Evolutionary conservation across 768 basidiomycete species (phyloP).

Genomic region (Astraeus odoratus): DNA sequence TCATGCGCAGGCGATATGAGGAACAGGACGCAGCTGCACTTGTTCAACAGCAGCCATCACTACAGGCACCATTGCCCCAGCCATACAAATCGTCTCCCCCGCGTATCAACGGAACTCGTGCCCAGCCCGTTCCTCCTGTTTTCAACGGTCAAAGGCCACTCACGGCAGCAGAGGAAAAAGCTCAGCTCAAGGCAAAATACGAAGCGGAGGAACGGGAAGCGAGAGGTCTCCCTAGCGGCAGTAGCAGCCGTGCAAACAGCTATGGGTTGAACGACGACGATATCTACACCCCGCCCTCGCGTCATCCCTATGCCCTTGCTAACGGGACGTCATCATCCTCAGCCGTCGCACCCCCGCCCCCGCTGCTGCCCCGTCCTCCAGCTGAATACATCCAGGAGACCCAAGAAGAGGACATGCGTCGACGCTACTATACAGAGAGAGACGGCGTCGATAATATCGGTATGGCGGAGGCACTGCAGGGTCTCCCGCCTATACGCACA

Average conservation of each 20-base stretch:
- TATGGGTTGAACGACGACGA: neutral
- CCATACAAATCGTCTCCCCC: constrained; percentile 17
- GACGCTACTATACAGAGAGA: constrained; percentile 36
- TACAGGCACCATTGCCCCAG: neutral
- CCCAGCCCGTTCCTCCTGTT: constrained; percentile 25
- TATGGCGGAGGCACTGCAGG: constrained; percentile 28
- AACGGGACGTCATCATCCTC: constrained; percentile 5
- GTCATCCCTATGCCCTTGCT: constrained; percentile 14
- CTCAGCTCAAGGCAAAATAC: constrained; percentile 54
- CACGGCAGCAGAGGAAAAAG: constrained; percentile 78
- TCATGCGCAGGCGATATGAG: constrained; percentile 47
- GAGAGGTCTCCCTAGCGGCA: constrained; percentile 20
- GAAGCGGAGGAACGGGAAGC: constrained; percentile 43
- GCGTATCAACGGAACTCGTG: constrained; percentile 20
- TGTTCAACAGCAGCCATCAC: constrained; percentile 9
- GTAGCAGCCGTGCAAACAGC: neutral
- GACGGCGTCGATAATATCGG: constrained; percentile 19
- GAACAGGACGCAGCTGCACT: constrained; percentile 43
- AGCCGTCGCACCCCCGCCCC: constrained; percentile 47
- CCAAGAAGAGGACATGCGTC: constrained; percentile 61
- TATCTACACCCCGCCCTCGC: constrained; percentile 1
- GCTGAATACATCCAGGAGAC: constrained; percentile 79
- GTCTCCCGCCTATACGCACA: constrained; percentile 17
- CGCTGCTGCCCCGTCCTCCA: constrained; percentile 71
- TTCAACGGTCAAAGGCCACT: constrained; percentile 29